Percentiles rank a stretch among this genome's conserved stretches.
Conservation (phyloP, 805 yeast genomes). For the Myxozyma neglecta region DNA sequence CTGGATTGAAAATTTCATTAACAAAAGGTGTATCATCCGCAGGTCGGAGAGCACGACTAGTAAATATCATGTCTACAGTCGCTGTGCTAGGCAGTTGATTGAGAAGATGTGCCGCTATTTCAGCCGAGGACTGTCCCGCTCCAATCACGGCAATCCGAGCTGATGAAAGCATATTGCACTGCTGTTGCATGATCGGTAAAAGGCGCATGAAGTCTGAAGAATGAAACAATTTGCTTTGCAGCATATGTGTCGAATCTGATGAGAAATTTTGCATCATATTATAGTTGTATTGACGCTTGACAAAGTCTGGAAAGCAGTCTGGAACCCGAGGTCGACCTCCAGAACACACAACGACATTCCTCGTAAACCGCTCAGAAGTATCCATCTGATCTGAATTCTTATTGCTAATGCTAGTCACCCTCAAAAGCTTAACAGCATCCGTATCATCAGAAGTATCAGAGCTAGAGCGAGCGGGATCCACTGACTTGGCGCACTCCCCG, state of each 20-base stretch:
- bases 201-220: slow-evolving; percentile 29
- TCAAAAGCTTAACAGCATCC: background rate
- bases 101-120: slow-evolving; percentile 26
- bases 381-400: background rate
- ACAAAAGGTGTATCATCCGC: slow-evolving; percentile 38
- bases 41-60: slow-evolving; percentile 32
- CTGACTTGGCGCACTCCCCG: slow-evolving; percentile 14
- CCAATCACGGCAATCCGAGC: slow-evolving; percentile 33
- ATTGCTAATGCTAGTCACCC: background rate
- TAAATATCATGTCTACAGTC: slow-evolving; percentile 28
- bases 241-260: background rate
- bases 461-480: slow-evolving; percentile 1
- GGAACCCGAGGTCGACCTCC: slow-evolving; percentile 34
- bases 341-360: slow-evolving; percentile 30
- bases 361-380: slow-evolving; percentile 3
- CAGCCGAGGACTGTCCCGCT: slow-evolving; percentile 37
- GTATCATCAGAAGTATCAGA: background rate
- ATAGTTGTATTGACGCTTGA: background rate
- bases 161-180: background rate
- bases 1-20: slow-evolving; percentile 36
- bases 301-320: slow-evolving; percentile 10
- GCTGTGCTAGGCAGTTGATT: slow-evolving; percentile 10
- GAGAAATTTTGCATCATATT: background rate
- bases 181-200: background rate
- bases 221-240: slow-evolving; percentile 12